Conservation (phyloP, 345 rosid genomes). For the Dimocarpus longan region DNA sequence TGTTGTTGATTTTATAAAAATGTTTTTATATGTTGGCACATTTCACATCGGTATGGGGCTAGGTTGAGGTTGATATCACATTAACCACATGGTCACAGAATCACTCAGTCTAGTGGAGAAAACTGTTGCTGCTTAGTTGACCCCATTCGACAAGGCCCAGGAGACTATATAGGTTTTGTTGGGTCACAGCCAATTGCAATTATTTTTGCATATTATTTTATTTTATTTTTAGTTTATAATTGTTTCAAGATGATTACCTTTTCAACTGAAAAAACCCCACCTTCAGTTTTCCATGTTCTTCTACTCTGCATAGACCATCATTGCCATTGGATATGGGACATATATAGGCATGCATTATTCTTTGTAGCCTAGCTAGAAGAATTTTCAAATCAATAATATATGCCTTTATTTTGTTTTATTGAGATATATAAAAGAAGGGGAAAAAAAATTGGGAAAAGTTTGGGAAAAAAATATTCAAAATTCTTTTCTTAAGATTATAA, state of each 20-base stretch:
- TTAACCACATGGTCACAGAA: constrained; percentile 26
- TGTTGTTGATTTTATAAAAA: no score
- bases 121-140: constrained; percentile 33
- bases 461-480: neutral
- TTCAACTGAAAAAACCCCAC: constrained; percentile 27
- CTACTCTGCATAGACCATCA: constrained; percentile 9
- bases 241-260: constrained; percentile 13
- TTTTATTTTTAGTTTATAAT: neutral
- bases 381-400: neutral
- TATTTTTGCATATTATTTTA: no score
- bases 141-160: constrained; percentile 31
- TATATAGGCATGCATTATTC: constrained; percentile 19
- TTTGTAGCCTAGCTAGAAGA: neutral
- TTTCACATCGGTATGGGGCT: constrained; percentile 20
- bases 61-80: constrained; percentile 20
- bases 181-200: constrained; percentile 31
- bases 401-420: neutral
- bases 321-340: constrained; percentile 13
- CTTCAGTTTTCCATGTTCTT: constrained; percentile 19
- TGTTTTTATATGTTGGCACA: neutral
- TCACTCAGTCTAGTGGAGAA: constrained; percentile 35
- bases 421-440: neutral
- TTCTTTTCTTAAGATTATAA: neutral
- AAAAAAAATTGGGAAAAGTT: neutral
- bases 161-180: constrained; percentile 14